These are phyloP conservation scores for Thermothelomyces thermophilus DNA, from an alignment of 2,329 filamentous ascomycete genomes.

Conservation along the genomic window DNA sequence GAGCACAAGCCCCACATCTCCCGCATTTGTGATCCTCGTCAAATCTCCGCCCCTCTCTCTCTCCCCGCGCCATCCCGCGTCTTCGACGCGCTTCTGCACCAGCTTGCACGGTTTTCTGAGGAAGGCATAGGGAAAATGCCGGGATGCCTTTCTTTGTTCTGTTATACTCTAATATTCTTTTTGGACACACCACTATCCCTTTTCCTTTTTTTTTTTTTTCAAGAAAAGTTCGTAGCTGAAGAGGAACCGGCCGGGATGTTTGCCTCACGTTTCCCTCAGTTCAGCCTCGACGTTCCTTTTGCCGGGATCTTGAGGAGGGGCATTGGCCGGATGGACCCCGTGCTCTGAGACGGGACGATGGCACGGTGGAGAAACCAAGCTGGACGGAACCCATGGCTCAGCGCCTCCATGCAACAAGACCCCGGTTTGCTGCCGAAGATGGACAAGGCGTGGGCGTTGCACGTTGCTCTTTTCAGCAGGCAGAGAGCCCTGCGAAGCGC, in stretches of 20 bases:
- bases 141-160: too few relatives aligned
- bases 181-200: too few relatives aligned
- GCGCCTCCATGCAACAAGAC: slow-evolving; percentile 7
- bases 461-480: background rate
- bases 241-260: too few relatives aligned
- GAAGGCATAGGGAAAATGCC: too few relatives aligned
- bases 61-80: slow-evolving; percentile 9
- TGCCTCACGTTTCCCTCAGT: too few relatives aligned
- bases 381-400: background rate
- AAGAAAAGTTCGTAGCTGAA: too few relatives aligned
- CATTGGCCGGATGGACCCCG: background rate
- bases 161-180: too few relatives aligned
- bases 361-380: slow-evolving; percentile 3
- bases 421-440: slow-evolving; percentile 1
- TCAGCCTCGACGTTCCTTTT: too few relatives aligned
- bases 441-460: slow-evolving; percentile 2
- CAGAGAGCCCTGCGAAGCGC: slow-evolving; percentile 3
- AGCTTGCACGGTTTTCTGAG: background rate
- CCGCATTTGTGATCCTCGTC: background rate
- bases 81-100: background rate
- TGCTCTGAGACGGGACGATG: background rate
- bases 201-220: too few relatives aligned
- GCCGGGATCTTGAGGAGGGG: background rate
- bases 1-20: background rate
- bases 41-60: slow-evolving; percentile 5